Conservation (phyloP, 305 asterid genomes). For the Fraxinus sp. region DNA sequence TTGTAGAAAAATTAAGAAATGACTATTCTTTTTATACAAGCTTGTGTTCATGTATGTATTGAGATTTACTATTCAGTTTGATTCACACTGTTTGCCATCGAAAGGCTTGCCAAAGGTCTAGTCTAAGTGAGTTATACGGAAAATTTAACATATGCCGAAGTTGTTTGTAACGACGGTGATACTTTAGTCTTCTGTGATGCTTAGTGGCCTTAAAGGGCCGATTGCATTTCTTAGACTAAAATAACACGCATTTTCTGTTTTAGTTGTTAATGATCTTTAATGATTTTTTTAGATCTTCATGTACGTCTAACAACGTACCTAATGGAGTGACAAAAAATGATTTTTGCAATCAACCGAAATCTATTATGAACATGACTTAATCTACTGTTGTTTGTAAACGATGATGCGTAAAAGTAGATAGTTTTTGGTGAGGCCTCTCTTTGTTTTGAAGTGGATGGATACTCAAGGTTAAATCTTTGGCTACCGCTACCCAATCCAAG, state of each 20-base stretch:
- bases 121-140: not conserved
- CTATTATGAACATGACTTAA: not conserved
- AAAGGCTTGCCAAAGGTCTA: not conserved
- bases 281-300: not conserved
- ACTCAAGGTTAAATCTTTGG: not conserved
- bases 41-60: not conserved
- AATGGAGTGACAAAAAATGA: not conserved
- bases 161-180: not conserved
- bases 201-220: not conserved
- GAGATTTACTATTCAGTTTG: not conserved
- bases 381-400: not conserved
- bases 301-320: not conserved
- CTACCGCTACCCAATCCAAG: not conserved
- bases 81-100: not conserved
- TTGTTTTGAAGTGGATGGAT: not conserved
- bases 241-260: not conserved
- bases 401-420: not conserved
- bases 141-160: not conserved
- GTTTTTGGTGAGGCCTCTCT: not conserved
- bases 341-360: not conserved
- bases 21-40: not conserved
- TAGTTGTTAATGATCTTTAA: not conserved
- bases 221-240: not conserved
- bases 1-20: not conserved
- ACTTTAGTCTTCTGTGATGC: not conserved